Evolutionary conservation across 192 early-diverging fungal genomes (phyloP).

Genomic region (Powellomyces hirtus): DNA sequence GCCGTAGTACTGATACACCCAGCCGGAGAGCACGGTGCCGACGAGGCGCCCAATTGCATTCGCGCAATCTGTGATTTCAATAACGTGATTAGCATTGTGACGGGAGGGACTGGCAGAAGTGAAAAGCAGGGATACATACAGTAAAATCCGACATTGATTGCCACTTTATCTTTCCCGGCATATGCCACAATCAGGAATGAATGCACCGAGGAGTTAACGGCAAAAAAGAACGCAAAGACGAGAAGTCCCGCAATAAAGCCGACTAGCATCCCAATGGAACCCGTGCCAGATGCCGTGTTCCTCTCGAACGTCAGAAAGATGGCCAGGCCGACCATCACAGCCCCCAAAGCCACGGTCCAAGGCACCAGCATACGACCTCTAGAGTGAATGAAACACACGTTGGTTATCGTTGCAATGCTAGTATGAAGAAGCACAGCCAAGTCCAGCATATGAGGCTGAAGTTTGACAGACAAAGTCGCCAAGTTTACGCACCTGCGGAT

Average conservation of each 20-base stretch:
- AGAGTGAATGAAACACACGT: neutral
- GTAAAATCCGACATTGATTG: slow-evolving; percentile 40
- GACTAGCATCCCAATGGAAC: neutral
- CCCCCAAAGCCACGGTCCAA: slow-evolving; percentile 25
- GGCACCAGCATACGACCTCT: slow-evolving; percentile 22
- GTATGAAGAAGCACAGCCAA: too few relatives aligned
- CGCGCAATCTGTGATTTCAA: slow-evolving; percentile 10
- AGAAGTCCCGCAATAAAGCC: slow-evolving; percentile 7
- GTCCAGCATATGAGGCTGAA: too few relatives aligned
- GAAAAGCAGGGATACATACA: slow-evolving; percentile 13
- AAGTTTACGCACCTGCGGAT: slow-evolving; percentile 12
- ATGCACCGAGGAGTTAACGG: slow-evolving; percentile 36
- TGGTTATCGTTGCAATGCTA: too few relatives aligned
- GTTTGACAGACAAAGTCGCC: too few relatives aligned
- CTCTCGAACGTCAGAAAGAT: slow-evolving; percentile 7
- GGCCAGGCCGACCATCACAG: slow-evolving; percentile 15
- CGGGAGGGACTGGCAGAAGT: too few relatives aligned
- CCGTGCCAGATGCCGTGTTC: neutral
- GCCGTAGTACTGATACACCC: slow-evolving; percentile 28
- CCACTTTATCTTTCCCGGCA: slow-evolving; percentile 36
- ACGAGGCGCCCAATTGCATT: slow-evolving; percentile 24
- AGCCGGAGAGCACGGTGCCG: slow-evolving; percentile 23
- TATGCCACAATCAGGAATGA: slow-evolving; percentile 40
- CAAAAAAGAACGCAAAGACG: slow-evolving; percentile 35
- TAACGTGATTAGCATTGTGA: too few relatives aligned